Percentiles rank a stretch among this genome's conserved stretches.
Evolutionary conservation across 257 asterid genomes (phyloP).

Genomic region (Przewalskia tangutica): DNA sequence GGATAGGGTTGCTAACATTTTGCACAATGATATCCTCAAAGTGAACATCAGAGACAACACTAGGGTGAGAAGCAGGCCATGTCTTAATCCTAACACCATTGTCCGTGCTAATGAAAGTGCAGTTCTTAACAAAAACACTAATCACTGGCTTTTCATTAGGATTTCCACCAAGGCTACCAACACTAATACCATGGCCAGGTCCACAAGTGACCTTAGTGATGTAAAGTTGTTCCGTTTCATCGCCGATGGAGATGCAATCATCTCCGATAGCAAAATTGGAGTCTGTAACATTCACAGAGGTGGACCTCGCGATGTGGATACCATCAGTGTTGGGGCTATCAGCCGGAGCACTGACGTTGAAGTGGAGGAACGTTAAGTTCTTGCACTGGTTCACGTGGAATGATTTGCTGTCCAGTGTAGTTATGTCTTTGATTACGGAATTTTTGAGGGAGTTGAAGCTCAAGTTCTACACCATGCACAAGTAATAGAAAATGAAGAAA

Average conservation of each 20-base stretch:
- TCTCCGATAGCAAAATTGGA: conserved; percentile 22
- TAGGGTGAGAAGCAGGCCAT: conserved; percentile 19
- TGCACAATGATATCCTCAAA: conserved; percentile 16
- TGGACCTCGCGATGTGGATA: too few relatives aligned
- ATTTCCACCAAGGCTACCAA: conserved; percentile 29
- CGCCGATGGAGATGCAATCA: conserved; percentile 33
- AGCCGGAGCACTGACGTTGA: too few relatives aligned
- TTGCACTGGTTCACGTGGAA: too few relatives aligned
- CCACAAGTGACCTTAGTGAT: conserved; percentile 23
- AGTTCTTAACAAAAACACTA: conserved; percentile 13
- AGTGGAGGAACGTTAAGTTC: too few relatives aligned
- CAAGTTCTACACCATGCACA: too few relatives aligned
- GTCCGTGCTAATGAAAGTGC: conserved; percentile 18
- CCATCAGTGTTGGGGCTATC: too few relatives aligned
- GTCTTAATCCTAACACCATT: conserved; percentile 30
- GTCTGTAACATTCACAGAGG: conserved; percentile 11
- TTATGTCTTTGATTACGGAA: too few relatives aligned
- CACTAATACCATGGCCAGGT: conserved; percentile 32
- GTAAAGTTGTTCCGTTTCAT: conserved; percentile 16
- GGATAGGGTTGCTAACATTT: conserved; percentile 19
- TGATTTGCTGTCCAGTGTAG: too few relatives aligned
- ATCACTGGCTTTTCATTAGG: conserved; percentile 11
- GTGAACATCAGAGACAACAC: conserved; percentile 10
- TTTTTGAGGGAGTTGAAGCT: too few relatives aligned
- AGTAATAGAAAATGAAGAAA: too few relatives aligned